Evolutionary conservation across 257 asterid genomes (phyloP).

Genomic region (Solanum clarkiae): DNA sequence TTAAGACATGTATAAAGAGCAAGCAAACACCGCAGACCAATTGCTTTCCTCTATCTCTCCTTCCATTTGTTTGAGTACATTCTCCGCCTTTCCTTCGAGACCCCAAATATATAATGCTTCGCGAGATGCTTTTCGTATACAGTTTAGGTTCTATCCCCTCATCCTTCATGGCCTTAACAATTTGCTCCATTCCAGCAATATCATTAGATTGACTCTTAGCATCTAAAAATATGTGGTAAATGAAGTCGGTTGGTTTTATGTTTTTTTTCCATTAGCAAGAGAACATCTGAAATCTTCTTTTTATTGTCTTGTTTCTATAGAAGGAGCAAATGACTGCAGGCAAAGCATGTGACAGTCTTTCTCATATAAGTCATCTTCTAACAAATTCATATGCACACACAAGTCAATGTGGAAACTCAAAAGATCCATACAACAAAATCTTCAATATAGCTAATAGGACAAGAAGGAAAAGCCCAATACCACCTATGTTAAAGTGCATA

Average conservation of each 20-base stretch:
- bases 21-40: constrained; percentile 26
- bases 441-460: not conserved
- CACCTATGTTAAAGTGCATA: not conserved
- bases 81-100: constrained; percentile 46
- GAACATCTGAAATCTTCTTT: constrained; percentile 56
- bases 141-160: constrained; percentile 36
- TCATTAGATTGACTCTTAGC: constrained; percentile 52
- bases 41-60: constrained; percentile 9
- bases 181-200: constrained; percentile 54
- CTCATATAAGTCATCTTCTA: not conserved
- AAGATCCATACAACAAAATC: not conserved
- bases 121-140: constrained; percentile 22
- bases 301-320: constrained; percentile 45
- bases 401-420: not conserved
- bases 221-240: constrained; percentile 46
- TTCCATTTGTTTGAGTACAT: constrained; percentile 49
- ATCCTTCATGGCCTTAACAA: constrained; percentile 51
- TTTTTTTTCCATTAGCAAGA: constrained; percentile 57
- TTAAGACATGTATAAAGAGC: constrained; percentile 61
- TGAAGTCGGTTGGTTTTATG: constrained; percentile 37
- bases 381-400: not conserved
- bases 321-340: constrained; percentile 59
- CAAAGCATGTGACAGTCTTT: constrained; percentile 14
- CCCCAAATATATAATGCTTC: constrained; percentile 32
- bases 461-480: not conserved